Evolutionary conservation across 2,329 filamentous ascomycete species (phyloP), one percentile per base, ranked within the genome.

Genomic region (Teratosphaeria viscida): DNA sequence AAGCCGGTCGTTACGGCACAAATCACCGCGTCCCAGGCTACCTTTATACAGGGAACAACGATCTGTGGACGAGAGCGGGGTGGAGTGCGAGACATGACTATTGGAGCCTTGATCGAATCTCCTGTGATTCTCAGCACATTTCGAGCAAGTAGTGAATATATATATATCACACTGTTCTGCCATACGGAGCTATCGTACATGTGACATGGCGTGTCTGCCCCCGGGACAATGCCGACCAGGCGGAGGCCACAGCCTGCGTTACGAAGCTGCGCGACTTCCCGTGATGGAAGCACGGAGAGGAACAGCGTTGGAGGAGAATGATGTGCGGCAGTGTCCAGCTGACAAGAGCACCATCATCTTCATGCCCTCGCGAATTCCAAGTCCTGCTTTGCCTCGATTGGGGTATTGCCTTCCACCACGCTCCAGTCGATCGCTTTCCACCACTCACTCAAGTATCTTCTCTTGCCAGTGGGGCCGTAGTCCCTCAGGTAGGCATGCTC

Each of bases 401-500:
- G 62, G 39, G 57, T 54, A 47, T 35, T 49, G 27, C 54, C 52
- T 58, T 71, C 65, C 56, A 96, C 92, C 62, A 82, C 79, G 56
- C 85, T 77, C 94, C 94, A 99, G 76, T 99, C 85, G 66, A 99
- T 86, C 57, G 79, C 79, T 56, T 89, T 76, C 94, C 94, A 99
- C 92, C 92, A 97, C 52, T 81, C 80, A 71, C 88, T 82, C 57
- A 92, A 79, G 73, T 84, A 99, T 57, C 78, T 76, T 57, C 80
- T 78, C 84, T 96, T 99, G 56, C 90, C 90, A 53, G 79, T 80
- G 59, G 86, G 74, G 5, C 87, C 87, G 74, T 89, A 96, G 73
- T 97, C 91, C 59, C 83, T 82, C 73, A 97, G 77, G 84, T 89
- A 99, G 8, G 88, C 86, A 76, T 97, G 94, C 79, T 97, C 87